A percentile compares a stretch with the other conserved stretches of the same genome.
phyloP scores from a whole-genome alignment of 305 asterid genomes.

The Petunia hybrid region DNA sequence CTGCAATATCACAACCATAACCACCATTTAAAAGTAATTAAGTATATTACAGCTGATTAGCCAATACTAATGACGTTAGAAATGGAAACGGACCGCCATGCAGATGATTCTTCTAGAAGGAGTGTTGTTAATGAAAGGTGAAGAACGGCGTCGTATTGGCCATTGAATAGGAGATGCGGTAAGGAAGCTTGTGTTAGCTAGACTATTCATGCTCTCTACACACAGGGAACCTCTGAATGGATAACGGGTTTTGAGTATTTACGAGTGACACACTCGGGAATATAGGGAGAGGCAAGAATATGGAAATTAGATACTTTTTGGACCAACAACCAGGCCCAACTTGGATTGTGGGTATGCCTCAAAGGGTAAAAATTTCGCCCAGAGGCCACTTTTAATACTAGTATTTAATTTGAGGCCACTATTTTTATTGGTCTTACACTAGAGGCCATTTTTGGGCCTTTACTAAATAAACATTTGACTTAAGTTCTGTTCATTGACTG shows the following conservation, averaged over 20 bases:
- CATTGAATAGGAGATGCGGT: constrained; percentile 47
- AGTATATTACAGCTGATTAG: background rate
- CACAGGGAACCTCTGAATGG: background rate
- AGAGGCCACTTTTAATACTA: too few relatives aligned
- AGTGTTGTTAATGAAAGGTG: constrained; percentile 36
- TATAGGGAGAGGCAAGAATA: background rate
- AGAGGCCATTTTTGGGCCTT: too few relatives aligned
- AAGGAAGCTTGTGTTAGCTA: constrained; percentile 56
- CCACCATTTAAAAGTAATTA: constrained; percentile 22
- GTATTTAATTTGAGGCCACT: too few relatives aligned
- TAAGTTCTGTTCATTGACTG: too few relatives aligned
- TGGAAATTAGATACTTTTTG: background rate
- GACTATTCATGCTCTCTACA: constrained; percentile 53
- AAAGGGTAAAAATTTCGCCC: background rate
- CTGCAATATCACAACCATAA: constrained; percentile 54
- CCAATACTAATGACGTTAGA: background rate
- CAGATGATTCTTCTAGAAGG: constrained; percentile 60
- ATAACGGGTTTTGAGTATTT: constrained; percentile 13
- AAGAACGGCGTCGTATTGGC: constrained; percentile 40
- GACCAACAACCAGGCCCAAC: background rate
- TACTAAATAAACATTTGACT: too few relatives aligned
- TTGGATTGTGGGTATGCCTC: background rate
- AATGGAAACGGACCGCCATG: constrained; percentile 70
- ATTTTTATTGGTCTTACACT: too few relatives aligned
- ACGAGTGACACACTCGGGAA: constrained; percentile 1